These are phyloP conservation scores for Abrus pulchellus DNA, from an alignment of 306 rosid genomes.

Conservation along the genomic window DNA sequence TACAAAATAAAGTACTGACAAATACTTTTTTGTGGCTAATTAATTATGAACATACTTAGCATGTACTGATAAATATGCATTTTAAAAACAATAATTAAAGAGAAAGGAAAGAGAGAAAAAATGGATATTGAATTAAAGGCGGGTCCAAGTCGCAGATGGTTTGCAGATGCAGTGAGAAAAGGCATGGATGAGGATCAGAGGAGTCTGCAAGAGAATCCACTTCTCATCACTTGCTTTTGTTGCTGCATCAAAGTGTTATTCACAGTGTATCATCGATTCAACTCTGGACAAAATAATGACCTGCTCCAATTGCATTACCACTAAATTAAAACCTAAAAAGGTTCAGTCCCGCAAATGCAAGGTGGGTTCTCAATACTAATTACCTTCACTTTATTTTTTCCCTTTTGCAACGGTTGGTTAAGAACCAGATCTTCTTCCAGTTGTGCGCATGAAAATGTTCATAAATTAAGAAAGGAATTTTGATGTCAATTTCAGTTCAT, in stretches of 20 bases:
- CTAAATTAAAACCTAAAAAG: conserved; percentile 39
- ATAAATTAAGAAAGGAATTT: not conserved
- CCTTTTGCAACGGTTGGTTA: conserved; percentile 51
- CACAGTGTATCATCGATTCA: conserved; percentile 35
- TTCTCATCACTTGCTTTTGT: conserved; percentile 3
- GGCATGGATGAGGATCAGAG: conserved; percentile 38
- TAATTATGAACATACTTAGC: not conserved
- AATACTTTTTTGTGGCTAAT: no score
- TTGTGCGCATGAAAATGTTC: conserved; percentile 33
- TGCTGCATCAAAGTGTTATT: conserved; percentile 37
- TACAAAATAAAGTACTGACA: no score
- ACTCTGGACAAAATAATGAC: conserved; percentile 42
- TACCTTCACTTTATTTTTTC: conserved; percentile 22
- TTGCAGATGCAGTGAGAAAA: conserved; percentile 30
- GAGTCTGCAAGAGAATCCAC: conserved; percentile 6
- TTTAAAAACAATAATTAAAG: not conserved
- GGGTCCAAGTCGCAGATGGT: conserved; percentile 43
- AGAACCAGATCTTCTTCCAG: not conserved
- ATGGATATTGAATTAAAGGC: not conserved
- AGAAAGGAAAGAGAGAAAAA: not conserved
- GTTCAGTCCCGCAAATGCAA: conserved; percentile 19
- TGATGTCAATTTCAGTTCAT: conserved; percentile 32
- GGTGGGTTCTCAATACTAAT: conserved; percentile 55
- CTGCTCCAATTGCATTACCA: conserved; percentile 51
- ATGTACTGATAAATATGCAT: not conserved